A percentile compares a stretch with the other conserved stretches of the same genome.
Conservation (phyloP, 805 yeast species). For the Saturnispora serradocipensis region DNA sequence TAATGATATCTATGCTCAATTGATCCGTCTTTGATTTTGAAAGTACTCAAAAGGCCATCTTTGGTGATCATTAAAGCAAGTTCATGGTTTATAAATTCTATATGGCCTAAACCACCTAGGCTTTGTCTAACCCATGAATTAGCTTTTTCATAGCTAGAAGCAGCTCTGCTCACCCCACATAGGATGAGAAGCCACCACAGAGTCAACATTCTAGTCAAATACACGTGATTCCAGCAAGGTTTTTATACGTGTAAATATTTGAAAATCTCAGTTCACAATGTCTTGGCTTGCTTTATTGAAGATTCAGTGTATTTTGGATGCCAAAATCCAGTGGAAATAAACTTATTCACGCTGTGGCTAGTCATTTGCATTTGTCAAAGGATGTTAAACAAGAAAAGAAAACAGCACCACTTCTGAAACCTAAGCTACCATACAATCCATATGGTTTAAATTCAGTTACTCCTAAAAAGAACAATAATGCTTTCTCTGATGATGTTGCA, state of each 20-base stretch:
- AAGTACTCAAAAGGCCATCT: slow-evolving; percentile 19
- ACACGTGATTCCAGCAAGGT: not conserved
- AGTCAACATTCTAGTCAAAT: not conserved
- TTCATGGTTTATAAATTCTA: slow-evolving; percentile 9
- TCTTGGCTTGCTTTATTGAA: not conserved
- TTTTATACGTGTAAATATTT: not conserved
- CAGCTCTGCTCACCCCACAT: not conserved
- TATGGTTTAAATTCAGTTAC: slow-evolving; percentile 40
- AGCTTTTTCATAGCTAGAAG: not conserved
- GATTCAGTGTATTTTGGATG: not conserved
- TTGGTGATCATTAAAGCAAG: slow-evolving; percentile 3
- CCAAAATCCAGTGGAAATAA: slow-evolving; percentile 2
- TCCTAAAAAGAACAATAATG: not conserved
- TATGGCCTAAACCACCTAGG: not conserved
- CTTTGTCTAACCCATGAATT: slow-evolving; percentile 2
- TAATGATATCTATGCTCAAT: slow-evolving; percentile 25
- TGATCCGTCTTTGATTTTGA: slow-evolving; percentile 21
- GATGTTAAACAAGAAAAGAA: slow-evolving; percentile 4
- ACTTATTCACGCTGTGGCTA: slow-evolving; percentile 1
- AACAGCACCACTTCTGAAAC: not conserved
- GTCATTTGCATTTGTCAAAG: not conserved
- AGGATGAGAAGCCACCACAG: not conserved
- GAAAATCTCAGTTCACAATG: not conserved
- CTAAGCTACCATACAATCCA: slow-evolving; percentile 50
- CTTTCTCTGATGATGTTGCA: not conserved